Evolutionary conservation across 1,284 basidiomycete species (phyloP).

Genomic region (Leccinum pseudoinsigne): DNA sequence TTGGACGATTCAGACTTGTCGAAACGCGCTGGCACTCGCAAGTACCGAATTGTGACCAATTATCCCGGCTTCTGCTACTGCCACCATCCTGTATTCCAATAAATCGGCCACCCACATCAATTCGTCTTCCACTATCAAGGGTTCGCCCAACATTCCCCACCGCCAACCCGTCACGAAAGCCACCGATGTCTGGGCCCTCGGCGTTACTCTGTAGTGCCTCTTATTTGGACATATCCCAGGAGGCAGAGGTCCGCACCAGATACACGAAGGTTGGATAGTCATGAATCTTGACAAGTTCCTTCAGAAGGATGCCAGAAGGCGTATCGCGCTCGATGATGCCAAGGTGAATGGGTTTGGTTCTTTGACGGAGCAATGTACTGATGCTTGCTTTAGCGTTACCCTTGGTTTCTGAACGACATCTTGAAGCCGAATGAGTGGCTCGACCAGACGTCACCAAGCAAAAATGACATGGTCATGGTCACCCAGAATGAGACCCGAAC

Average conservation of each 20-base stretch:
- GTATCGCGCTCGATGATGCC: slow-evolving; percentile 83
- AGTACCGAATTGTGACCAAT: slow-evolving; percentile 30
- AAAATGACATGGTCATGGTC: slow-evolving; percentile 61
- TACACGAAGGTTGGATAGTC: slow-evolving; percentile 57
- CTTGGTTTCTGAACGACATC: slow-evolving; percentile 82
- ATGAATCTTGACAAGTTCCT: slow-evolving; percentile 76
- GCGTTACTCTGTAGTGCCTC: slow-evolving; percentile 96
- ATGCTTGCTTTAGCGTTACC: slow-evolving; percentile 45
- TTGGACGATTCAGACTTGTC: slow-evolving; percentile 87
- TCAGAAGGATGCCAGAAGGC: slow-evolving; percentile 78
- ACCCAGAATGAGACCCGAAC: slow-evolving; percentile 81
- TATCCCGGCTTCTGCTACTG: slow-evolving; percentile 34
- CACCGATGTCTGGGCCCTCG: slow-evolving; percentile 99
- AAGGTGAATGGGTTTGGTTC: slow-evolving; percentile 60
- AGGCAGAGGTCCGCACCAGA: slow-evolving; percentile 47
- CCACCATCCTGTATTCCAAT: slow-evolving; percentile 32
- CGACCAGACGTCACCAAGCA: slow-evolving; percentile 65
- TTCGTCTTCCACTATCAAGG: slow-evolving; percentile 35
- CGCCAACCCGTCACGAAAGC: slow-evolving; percentile 86
- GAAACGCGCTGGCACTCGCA: slow-evolving; percentile 93
- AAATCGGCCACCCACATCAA: slow-evolving; percentile 29
- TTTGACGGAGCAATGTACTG: slow-evolving; percentile 11
- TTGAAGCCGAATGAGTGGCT: slow-evolving; percentile 77
- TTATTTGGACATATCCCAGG: slow-evolving; percentile 85
- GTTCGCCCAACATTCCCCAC: slow-evolving; percentile 31